Evolutionary conservation across 202 grass and related monocot species (phyloP).

Genomic region (Cymbopogon flexuosus): DNA sequence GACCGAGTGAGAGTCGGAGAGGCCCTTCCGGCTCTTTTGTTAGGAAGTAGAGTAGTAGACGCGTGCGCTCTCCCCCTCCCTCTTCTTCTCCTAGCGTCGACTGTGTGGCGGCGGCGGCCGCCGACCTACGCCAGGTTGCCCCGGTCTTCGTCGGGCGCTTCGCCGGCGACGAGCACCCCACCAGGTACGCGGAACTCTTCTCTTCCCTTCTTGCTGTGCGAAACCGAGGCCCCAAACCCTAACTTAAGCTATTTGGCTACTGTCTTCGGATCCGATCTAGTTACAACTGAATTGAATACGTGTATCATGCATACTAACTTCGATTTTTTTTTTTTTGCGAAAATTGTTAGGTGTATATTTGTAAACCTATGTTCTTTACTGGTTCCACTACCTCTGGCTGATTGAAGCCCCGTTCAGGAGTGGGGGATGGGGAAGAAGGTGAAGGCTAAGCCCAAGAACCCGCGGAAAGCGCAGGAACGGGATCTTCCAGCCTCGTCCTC

Average conservation of each 20-base stretch:
- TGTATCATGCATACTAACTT: not conserved
- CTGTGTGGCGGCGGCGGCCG: not conserved
- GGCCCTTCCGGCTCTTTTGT: no score
- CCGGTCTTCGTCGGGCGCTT: not conserved
- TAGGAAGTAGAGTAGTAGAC: no score
- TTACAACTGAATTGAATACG: not conserved
- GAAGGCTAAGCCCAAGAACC: constrained; percentile 10
- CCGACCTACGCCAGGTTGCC: not conserved
- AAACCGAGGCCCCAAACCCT: not conserved
- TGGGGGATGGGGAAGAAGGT: constrained; percentile 18
- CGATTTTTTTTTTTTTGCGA: not conserved
- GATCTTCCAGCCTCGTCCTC: constrained; percentile 25
- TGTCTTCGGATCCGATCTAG: not conserved
- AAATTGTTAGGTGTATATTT: not conserved
- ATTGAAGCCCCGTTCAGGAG: not conserved
- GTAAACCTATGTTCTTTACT: not conserved
- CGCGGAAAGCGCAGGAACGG: not conserved
- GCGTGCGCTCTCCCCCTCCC: not conserved
- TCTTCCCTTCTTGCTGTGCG: not conserved
- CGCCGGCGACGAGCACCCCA: not conserved
- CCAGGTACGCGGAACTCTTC: not conserved
- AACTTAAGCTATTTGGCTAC: not conserved
- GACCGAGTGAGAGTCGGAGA: not conserved
- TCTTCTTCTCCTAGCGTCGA: not conserved
- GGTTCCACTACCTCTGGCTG: not conserved